Conservation (phyloP, 2,329 filamentous ascomycete genomes). For the Myriosclerotinia duriaeana region DNA sequence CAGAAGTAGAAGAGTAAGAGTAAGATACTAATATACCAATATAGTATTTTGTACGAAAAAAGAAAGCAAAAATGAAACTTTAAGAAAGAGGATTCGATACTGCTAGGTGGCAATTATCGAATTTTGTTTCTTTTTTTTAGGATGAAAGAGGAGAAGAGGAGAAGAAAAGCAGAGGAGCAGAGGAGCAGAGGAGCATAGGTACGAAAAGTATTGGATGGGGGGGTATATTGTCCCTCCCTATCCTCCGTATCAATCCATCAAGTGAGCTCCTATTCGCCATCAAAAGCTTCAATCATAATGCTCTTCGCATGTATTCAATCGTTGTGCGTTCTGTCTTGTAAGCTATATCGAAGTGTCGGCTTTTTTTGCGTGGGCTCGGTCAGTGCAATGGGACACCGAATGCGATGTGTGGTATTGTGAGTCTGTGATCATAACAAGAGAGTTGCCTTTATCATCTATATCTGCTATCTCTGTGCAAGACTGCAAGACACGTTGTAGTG, state of each 20-base stretch:
- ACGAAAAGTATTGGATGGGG: not conserved
- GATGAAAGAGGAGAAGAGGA: not conserved
- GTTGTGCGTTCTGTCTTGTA: not conserved
- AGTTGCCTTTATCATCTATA: not conserved
- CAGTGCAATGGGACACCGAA: constrained; percentile 9
- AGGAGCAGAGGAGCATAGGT: not conserved
- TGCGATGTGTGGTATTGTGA: not conserved
- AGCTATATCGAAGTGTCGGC: constrained; percentile 6
- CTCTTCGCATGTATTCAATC: not conserved
- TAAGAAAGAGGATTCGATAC: constrained; percentile 8
- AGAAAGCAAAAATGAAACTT: constrained; percentile 5
- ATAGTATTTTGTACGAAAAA: constrained; percentile 15
- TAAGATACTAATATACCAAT: not conserved
- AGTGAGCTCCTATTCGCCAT: not conserved
- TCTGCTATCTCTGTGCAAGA: not conserved
- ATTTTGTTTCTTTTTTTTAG: not conserved
- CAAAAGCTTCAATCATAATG: not conserved
- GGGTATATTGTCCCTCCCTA: not conserved
- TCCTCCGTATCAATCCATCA: not conserved
- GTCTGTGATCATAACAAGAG: not conserved
- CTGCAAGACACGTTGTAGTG: not conserved
- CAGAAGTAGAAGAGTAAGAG: not conserved
- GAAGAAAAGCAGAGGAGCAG: not conserved
- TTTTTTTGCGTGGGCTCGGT: not conserved
- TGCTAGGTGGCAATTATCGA: not conserved